Conservation (phyloP, 164 flowering plant genomes). For the Umbilicus rupestris region DNA sequence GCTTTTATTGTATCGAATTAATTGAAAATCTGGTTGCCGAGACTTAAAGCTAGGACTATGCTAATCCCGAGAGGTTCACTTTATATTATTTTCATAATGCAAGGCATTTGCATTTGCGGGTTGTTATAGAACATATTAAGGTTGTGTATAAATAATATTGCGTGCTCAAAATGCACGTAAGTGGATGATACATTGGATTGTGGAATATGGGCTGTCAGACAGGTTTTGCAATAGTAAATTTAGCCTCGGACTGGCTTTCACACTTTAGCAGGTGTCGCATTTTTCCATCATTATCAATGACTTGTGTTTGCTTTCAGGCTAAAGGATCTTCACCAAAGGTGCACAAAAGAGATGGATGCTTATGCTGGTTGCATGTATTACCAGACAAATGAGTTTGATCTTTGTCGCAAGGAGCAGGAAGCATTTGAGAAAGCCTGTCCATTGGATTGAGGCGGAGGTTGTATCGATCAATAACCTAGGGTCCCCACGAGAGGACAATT, state of each 20-base stretch:
- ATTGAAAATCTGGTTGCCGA: neutral
- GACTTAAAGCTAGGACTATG: neutral
- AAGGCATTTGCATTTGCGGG: too few species aligned
- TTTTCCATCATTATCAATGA: neutral
- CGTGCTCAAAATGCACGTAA: neutral
- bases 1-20: neutral
- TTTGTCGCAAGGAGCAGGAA: conserved; percentile 81
- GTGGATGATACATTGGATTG: neutral
- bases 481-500: neutral
- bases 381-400: conserved; percentile 79
- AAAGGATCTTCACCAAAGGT: conserved; percentile 57
- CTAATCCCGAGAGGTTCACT: neutral
- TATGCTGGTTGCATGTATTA: conserved; percentile 91
- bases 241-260: neutral
- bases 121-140: neutral
- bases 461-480: neutral
- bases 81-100: too few species aligned
- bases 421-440: conserved; percentile 78
- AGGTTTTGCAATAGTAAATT: neutral
- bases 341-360: conserved; percentile 69
- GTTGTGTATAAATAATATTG: neutral
- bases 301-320: conserved; percentile 30
- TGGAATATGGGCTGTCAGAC: neutral
- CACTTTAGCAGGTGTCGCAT: neutral
- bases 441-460: neutral